phyloP scores from a whole-genome alignment of 345 rosid species.

The Euclidium syriacum region DNA sequence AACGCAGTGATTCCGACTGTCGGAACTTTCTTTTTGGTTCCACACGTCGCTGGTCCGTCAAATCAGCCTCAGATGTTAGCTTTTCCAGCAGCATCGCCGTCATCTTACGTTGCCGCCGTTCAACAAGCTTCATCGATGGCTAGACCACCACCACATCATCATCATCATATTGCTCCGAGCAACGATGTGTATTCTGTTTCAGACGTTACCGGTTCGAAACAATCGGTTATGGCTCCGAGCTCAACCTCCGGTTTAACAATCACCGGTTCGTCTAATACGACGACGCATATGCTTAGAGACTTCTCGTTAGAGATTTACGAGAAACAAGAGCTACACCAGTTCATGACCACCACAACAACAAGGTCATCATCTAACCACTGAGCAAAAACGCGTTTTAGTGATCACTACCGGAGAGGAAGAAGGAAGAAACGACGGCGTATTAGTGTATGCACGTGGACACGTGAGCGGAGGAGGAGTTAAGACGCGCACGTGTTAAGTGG shows the following conservation, averaged over 20 bases:
- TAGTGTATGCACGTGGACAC: conserved; percentile 78
- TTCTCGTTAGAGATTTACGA: conserved; percentile 73
- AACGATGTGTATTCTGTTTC: conserved; percentile 21
- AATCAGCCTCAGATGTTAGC: conserved; percentile 54
- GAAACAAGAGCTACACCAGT: conserved; percentile 57
- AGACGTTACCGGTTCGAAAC: conserved; percentile 28
- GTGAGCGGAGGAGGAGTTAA: conserved; percentile 31
- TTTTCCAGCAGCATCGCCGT: conserved; percentile 42
- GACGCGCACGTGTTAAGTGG: conserved; percentile 62
- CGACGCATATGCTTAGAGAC: conserved; percentile 61
- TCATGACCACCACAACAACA: conserved; percentile 36
- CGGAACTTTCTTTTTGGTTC: conserved; percentile 62
- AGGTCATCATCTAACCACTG: conserved; percentile 51
- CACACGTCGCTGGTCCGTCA: conserved; percentile 37
- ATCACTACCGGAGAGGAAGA: neutral
- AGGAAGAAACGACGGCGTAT: no score
- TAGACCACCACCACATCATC: conserved; percentile 11
- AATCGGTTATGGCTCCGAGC: conserved; percentile 52
- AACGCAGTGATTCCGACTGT: conserved; percentile 49
- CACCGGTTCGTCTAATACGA: conserved; percentile 12
- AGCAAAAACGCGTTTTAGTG: conserved; percentile 1
- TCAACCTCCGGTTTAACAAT: conserved; percentile 36
- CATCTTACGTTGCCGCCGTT: conserved; percentile 53
- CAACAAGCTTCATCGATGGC: conserved; percentile 42
- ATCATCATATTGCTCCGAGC: neutral